Base-by-base conservation (phyloP, 2,329 filamentous ascomycete species). In the Claviceps capensis region DNA sequence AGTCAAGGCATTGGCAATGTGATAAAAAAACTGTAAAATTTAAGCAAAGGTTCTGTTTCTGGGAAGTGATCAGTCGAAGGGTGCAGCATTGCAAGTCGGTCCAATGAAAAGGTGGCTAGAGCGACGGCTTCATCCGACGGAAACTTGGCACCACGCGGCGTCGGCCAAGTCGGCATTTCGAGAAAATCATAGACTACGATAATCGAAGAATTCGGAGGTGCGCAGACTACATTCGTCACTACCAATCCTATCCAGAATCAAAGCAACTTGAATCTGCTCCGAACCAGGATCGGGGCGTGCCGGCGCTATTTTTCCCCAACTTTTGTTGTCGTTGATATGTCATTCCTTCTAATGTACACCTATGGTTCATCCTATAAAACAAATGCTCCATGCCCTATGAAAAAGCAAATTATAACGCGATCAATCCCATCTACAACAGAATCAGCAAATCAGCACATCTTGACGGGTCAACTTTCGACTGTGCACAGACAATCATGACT, bases 401-500 rank as follows among this genome's bases (percentile, higher is more conserved):
- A 42, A 44, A 50, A 40, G 47, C 14, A 22, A 13, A 19, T 36
- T 36, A 30, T 41, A 6, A 23, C 9, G 36, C 42, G 19, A 14
- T 49, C 52, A 57, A 42, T 50, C 45, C 48, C 49, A 57, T 30
- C 56, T 57, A 47, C 30, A 42, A 19, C 3, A 19, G 14, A 30
- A 44, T 54, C 44, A 52, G 50, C 34, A 14, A 37, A 30, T 17
- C 22, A 8, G 17, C 2, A 51, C 19, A 36, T 26, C 6, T 23
- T n/a, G 11, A 23, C 3, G n/a, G 2, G 11, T 13, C 11, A 34
- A 11, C 9, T 13, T 16, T n/a, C n/a, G 19, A 4, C 7, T 22
- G n/a, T 36, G 14, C 36, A 6, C 26, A 16, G 22, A 16, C 7
- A 36, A 38, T 50, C 42, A 46, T 22, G 41, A 63, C 81, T 71